A percentile compares a stretch with the other conserved stretches of the same genome.
phyloP scores from a whole-genome alignment of 2,329 filamentous ascomycete species.

The Phoma sp. region DNA sequence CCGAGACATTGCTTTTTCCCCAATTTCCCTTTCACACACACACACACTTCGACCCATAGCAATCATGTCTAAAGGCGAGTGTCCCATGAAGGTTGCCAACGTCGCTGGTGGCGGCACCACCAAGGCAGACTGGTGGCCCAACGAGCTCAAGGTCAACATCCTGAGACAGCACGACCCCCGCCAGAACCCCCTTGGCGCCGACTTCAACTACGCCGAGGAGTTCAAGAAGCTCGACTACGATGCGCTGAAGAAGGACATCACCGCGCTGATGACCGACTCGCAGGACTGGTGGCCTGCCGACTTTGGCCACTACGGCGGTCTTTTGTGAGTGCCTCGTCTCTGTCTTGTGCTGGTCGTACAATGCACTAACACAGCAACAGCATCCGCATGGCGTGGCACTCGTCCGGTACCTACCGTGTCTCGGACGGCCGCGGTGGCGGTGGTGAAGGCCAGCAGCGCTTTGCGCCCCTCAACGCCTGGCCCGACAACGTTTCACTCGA shows the following conservation, averaged over 20 bases:
- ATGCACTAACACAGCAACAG: conserved; percentile 19
- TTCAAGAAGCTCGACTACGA: conserved; percentile 76
- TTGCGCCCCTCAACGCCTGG: conserved; percentile 82
- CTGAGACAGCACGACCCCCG: conserved; percentile 72
- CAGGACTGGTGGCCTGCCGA: conserved; percentile 85
- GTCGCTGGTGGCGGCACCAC: conserved; percentile 67
- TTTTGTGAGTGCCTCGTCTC: conserved; percentile 57
- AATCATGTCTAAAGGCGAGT: conserved; percentile 45
- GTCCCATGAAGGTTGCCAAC: conserved; percentile 44
- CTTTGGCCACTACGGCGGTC: conserved; percentile 80
- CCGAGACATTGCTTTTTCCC: conserved; percentile 3
- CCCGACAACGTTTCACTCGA: conserved; percentile 79
- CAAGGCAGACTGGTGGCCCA: conserved; percentile 78
- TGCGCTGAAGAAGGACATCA: conserved; percentile 75
- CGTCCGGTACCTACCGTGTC: conserved; percentile 78
- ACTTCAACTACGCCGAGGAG: conserved; percentile 75
- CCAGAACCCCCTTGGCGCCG: conserved; percentile 68
- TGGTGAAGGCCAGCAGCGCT: conserved; percentile 77
- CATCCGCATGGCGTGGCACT: conserved; percentile 83
- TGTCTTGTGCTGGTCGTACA: not conserved
- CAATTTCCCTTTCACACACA: conserved; percentile 13
- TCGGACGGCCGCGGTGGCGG: conserved; percentile 77
- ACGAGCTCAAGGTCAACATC: conserved; percentile 70
- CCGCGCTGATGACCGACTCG: conserved; percentile 76
- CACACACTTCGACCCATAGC: conserved; percentile 23